Evolutionary conservation across 345 rosid genomes (phyloP), one percentile per base, ranked within the genome.

Genomic region (Melaleuca quinquenervia): DNA sequence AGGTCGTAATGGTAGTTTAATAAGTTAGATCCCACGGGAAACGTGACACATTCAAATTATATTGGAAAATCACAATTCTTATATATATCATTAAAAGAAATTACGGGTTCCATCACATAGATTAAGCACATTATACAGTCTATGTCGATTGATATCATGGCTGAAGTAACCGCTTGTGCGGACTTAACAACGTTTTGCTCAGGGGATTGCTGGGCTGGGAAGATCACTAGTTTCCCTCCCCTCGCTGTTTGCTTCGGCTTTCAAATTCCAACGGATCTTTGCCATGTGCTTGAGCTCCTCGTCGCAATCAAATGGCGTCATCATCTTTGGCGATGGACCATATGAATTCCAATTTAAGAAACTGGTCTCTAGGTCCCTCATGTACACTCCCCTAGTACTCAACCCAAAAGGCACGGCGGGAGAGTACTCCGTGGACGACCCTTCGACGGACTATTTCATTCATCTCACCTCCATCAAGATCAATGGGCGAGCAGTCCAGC

Each of bases 361-460:
- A 6, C 92, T 89, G 49, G 89, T 88, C 78, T 91, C 93, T 6
- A 29, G 82, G 32, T 89, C 90, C 56, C 89, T 91, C 24, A 86
- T 52, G 15, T 91, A 90, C 91, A 93, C 93, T 26, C 90, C 93
- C 11, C 62, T 93, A 18, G 54, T 90, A 15, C 84, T 82, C 26
- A 91, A 93, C 76, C 93, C 92, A 3, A 89, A 87, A 3, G 89
- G 89, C 64, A 89, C 92, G 10, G 85, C 87, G 1, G 41, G 76
- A 9, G 32, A 50, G 1, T 83, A 8, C 49, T 86, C 85, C 49
- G 8, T 8, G 24, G 92, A 87, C 7, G 90, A 89, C 0, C 75
- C 91, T 12, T 90, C 92, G 3, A n/a, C 90, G 11, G 93, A 92
- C 7, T 91, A 90, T 85, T 90, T 90, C 90, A 90, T 92, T 26